Percentiles rank a stretch among this genome's conserved stretches.
Conservation (phyloP, 2,329 filamentous ascomycete species). For the Paramyrothecium sp. region DNA sequence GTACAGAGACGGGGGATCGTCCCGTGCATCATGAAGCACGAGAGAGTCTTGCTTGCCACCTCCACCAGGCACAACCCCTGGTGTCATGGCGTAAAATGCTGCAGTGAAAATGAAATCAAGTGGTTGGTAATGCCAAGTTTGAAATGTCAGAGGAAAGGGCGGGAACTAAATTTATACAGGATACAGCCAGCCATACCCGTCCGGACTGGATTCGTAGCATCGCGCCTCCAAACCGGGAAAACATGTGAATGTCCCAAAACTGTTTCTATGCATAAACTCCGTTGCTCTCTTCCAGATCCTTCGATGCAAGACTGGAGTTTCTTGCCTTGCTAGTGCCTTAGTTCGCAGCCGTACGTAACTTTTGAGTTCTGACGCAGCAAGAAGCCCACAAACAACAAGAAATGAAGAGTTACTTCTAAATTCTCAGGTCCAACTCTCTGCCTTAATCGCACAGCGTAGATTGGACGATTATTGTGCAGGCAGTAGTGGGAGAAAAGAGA, state of each 20-base stretch:
- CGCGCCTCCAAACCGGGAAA: too few species aligned
- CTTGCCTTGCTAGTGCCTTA: too few species aligned
- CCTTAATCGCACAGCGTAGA: conserved; percentile 45
- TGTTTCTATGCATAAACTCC: too few species aligned
- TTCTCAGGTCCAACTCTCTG: conserved; percentile 31
- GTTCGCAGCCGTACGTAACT: conserved; percentile 19
- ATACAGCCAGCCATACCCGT: too few species aligned
- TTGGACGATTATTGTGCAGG: conserved; percentile 46
- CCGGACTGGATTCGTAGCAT: too few species aligned
- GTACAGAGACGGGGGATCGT: conserved; percentile 16
- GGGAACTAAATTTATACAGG: neutral
- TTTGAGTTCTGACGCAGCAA: conserved; percentile 35
- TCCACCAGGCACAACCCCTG: conserved; percentile 11
- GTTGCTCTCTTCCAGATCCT: too few species aligned
- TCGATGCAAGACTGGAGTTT: too few species aligned
- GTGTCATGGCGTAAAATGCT: conserved; percentile 16
- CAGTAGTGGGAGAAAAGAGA: conserved; percentile 49
- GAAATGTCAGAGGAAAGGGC: neutral
- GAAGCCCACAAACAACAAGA: conserved; percentile 39
- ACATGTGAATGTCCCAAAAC: too few species aligned
- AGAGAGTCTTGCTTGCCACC: conserved; percentile 3
- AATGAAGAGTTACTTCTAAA: conserved; percentile 37
- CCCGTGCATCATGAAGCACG: conserved; percentile 5
- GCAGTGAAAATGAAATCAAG: too few species aligned
- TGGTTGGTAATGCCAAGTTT: too few species aligned